Conservation (phyloP, 106 monocot species). For the Apostasia ramifera region DNA sequence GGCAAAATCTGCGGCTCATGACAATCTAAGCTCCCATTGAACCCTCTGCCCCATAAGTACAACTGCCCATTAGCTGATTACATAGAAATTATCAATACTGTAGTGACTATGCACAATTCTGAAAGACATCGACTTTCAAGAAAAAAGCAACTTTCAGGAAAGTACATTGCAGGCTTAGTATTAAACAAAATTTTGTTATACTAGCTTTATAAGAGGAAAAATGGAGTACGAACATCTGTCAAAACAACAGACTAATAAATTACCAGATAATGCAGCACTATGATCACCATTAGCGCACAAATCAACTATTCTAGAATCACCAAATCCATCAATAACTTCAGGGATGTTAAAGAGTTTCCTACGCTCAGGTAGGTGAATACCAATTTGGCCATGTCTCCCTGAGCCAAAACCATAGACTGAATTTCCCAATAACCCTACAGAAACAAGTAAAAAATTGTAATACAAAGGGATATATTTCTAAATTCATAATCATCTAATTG, state of each 20-base stretch:
- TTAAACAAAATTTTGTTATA: too few relatives aligned
- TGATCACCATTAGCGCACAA: conserved; percentile 66
- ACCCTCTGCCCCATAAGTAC: conserved; percentile 70
- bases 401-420: conserved; percentile 60
- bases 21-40: conserved; percentile 20
- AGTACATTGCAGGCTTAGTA: too few relatives aligned
- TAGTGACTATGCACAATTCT: neutral
- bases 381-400: conserved; percentile 53
- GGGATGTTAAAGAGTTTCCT: conserved; percentile 30
- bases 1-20: conserved; percentile 23
- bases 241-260: neutral
- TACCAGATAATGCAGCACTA: conserved; percentile 67
- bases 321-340: conserved; percentile 35
- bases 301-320: conserved; percentile 23
- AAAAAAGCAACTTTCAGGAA: too few relatives aligned
- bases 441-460: too few relatives aligned
- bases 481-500: too few relatives aligned
- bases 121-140: neutral
- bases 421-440: conserved; percentile 22
- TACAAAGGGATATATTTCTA: too few relatives aligned
- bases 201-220: too few relatives aligned
- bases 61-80: conserved; percentile 44
- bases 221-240: too few relatives aligned
- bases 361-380: conserved; percentile 12
- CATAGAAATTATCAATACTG: conserved; percentile 8